These are phyloP conservation scores for Plantago coronopus DNA, from an alignment of 305 asterid species.

Conservation along the genomic window DNA sequence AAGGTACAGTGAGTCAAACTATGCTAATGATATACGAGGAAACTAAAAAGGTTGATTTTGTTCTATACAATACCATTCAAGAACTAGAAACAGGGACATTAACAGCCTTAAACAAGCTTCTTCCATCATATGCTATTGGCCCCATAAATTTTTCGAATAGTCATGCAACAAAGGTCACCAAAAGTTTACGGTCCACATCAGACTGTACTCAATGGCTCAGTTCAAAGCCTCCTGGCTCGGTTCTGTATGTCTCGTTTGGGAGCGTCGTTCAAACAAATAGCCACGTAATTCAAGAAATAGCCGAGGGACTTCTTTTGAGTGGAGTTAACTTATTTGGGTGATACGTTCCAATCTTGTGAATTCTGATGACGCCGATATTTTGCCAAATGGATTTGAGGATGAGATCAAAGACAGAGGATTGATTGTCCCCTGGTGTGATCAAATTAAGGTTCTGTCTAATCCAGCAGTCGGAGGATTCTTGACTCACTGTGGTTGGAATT, in stretches of 20 bases:
- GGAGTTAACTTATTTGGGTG: constrained; percentile 49
- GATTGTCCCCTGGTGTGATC: constrained; percentile 56
- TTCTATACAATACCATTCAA: constrained; percentile 47
- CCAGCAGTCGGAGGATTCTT: constrained; percentile 48
- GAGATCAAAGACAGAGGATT: constrained; percentile 20
- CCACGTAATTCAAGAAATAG: constrained; percentile 41
- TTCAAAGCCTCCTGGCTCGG: constrained; percentile 41
- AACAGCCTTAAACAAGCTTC: constrained; percentile 31
- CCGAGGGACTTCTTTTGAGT: constrained; percentile 49
- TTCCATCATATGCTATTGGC: constrained; percentile 46
- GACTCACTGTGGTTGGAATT: constrained; percentile 72
- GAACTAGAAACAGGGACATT: constrained; percentile 44
- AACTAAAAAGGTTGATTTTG: constrained; percentile 44
- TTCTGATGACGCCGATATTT: constrained; percentile 5
- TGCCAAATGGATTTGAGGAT: constrained; percentile 38
- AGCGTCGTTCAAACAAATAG: constrained; percentile 42
- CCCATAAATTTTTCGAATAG: constrained; percentile 38
- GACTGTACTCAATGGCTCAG: constrained; percentile 55
- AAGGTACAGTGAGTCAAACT: constrained; percentile 13
- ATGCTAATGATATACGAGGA: constrained; percentile 32
- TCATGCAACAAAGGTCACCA: constrained; percentile 19
- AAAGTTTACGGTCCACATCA: constrained; percentile 39
- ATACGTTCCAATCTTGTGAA: constrained; percentile 35
- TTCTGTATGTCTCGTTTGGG: constrained; percentile 59
- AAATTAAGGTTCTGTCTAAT: constrained; percentile 37